These are phyloP conservation scores for Ganoderma multipileum DNA, from an alignment of 1,284 basidiomycete genomes.

Conservation along the genomic window DNA sequence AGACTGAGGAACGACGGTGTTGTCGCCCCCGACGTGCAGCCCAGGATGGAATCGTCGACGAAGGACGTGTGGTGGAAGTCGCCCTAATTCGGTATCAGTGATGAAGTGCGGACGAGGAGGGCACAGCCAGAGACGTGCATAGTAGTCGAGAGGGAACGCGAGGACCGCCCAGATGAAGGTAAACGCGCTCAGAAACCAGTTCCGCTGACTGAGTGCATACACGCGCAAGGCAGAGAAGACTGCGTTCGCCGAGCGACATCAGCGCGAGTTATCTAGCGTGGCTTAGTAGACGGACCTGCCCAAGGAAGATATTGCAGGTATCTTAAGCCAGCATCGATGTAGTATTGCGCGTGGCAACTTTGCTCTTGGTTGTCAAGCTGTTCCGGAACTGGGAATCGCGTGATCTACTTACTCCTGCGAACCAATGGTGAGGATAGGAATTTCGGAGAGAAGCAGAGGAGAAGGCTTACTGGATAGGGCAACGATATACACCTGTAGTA, in stretches of 20 bases:
- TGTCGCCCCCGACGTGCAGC: neutral
- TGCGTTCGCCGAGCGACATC: neutral
- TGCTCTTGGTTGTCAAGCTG: neutral
- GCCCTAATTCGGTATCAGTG: neutral
- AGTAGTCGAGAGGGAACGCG: neutral
- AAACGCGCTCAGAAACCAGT: neutral
- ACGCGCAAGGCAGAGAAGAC: neutral
- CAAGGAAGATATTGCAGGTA: neutral
- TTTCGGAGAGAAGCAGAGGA: neutral
- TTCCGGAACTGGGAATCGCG: neutral
- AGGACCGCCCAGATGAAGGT: neutral
- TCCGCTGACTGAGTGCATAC: neutral
- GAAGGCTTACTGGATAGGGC: neutral
- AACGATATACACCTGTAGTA: neutral
- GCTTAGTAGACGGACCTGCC: neutral
- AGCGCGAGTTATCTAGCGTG: too few relatives aligned
- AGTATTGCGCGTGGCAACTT: neutral
- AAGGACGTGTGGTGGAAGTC: constrained; percentile 2
- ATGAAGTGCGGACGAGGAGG: neutral
- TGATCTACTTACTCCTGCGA: neutral
- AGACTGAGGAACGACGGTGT: neutral
- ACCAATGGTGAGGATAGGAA: neutral
- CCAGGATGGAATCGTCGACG: neutral
- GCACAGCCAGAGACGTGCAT: neutral
- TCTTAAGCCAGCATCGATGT: neutral